Conservation (phyloP, 148 eudicot species). For the Rhododendron kiyosumense region DNA sequence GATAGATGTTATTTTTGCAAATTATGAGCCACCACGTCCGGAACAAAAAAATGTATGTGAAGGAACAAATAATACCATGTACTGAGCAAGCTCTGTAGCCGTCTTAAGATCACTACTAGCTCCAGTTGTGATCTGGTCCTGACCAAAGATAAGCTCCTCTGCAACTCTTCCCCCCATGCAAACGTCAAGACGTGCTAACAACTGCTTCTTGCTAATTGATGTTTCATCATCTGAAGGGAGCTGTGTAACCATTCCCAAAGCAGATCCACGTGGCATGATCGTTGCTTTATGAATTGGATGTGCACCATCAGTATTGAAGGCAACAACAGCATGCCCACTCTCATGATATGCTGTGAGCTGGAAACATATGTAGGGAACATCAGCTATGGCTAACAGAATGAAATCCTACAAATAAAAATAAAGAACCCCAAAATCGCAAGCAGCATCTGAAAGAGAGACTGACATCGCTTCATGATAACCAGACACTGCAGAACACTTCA, state of each 20-base stretch:
- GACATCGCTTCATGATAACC: not conserved
- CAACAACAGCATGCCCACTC: constrained; percentile 98
- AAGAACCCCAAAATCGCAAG: not conserved
- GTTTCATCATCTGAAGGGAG: constrained; percentile 92
- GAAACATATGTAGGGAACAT: not conserved
- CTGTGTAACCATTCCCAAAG: constrained; percentile 97
- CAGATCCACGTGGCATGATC: constrained; percentile 94
- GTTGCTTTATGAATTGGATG: constrained; percentile 97
- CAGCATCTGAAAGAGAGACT: not conserved
- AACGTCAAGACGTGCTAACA: constrained; percentile 97
- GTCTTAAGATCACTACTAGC: constrained; percentile 88
- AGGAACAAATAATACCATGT: constrained; percentile 54
- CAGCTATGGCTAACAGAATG: not conserved
- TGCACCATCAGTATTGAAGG: constrained; percentile 89
- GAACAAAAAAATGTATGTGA: not conserved
- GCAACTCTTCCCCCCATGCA: constrained; percentile 99
- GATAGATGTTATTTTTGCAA: not conserved
- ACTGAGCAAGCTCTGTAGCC: constrained; percentile 93
- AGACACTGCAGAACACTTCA: not conserved
- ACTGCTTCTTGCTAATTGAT: constrained; percentile 80
- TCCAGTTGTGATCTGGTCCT: constrained; percentile 87
- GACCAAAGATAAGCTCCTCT: constrained; percentile 94
- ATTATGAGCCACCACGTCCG: not conserved
- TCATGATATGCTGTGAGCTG: constrained; percentile 99
- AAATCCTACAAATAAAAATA: not conserved